phyloP scores from a whole-genome alignment of 2,329 filamentous ascomycete genomes.

The Colletotrichum karsti region DNA sequence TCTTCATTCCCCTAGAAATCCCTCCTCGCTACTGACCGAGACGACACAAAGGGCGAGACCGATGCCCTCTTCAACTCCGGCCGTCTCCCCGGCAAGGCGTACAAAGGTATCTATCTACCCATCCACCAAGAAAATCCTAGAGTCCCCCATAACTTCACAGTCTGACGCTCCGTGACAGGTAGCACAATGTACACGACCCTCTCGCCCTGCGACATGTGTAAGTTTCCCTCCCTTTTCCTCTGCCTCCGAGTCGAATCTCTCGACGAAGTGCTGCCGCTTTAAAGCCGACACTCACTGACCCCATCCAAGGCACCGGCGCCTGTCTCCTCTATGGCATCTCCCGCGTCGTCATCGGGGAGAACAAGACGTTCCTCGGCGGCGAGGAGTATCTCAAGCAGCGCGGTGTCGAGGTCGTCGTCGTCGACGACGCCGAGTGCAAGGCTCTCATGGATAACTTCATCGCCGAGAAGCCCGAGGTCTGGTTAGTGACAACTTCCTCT shows the following conservation, averaged over 20 bases:
- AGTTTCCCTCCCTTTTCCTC: too few species aligned
- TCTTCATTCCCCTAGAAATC: neutral
- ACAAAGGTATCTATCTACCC: constrained; percentile 47
- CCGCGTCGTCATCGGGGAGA: constrained; percentile 81
- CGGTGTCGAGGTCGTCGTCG: constrained; percentile 77
- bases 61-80: constrained; percentile 79
- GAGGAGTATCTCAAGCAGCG: constrained; percentile 74
- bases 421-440: constrained; percentile 72
- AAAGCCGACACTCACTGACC: neutral
- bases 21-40: too few species aligned
- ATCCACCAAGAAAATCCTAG: neutral
- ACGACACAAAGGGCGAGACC: constrained; percentile 70
- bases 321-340: constrained; percentile 80
- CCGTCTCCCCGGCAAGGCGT: constrained; percentile 73
- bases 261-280: neutral
- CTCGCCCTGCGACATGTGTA: constrained; percentile 82
- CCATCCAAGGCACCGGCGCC: constrained; percentile 66
- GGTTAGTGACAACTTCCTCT: constrained; percentile 57
- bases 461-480: constrained; percentile 74
- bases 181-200: constrained; percentile 87
- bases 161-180: constrained; percentile 46
- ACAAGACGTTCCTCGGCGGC: constrained; percentile 77
- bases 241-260: neutral
- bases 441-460: constrained; percentile 78
- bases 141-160: too few species aligned